Evolutionary conservation across 164 flowering plant species (phyloP), one percentile per base, ranked within the genome.

Genomic region (Magnolia changhungtana): DNA sequence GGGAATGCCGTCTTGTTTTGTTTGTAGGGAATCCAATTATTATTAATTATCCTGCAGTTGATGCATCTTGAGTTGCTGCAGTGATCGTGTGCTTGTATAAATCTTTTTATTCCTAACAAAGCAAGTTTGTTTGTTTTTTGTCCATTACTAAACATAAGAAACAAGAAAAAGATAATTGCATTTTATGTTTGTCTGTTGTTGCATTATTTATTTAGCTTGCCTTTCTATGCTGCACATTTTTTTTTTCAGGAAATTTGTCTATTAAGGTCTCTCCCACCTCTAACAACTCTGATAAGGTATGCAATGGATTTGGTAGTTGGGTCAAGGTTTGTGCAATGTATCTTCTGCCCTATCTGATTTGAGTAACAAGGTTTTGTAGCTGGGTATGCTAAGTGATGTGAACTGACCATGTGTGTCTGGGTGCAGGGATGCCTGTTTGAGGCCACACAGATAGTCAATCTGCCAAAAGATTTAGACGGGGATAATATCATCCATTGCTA

Each of bases 261-360:
- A 91, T 96, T 84, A 98, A 96, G 85, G 99, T 96, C 8, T 76
- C 94, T 55, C 61, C 87, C 37, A 83, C 87, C 27, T 78, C 98
- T 3, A 96, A 86, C 80, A 93, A 93, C 80, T 95, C 99, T 1
- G 98, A 95, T 86, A 97, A 93, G 80, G 67, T 96, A 76, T 96
- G 99, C 79, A 94, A 93, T 79, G 99, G 98, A 61, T 96, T 98
- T 78, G 99, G 98, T 89, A 96, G 94, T 58, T 96, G 99, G 83
- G 99, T 94, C 23, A 96, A 96, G 98, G 99, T 96, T 31, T 82
- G 87, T 81, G 16, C 63, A 72, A n/a, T 67, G 59, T 70, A 19
- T 11, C 7, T 50, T 52, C 58, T 58, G 50, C 50, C 18, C 2
- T 23, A 63, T 49, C 31, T 20, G 20, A 8, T n/a, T 37, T 63